These are phyloP conservation scores for Silene conica DNA, from an alignment of 148 eudicot species.

Conservation along the genomic window DNA sequence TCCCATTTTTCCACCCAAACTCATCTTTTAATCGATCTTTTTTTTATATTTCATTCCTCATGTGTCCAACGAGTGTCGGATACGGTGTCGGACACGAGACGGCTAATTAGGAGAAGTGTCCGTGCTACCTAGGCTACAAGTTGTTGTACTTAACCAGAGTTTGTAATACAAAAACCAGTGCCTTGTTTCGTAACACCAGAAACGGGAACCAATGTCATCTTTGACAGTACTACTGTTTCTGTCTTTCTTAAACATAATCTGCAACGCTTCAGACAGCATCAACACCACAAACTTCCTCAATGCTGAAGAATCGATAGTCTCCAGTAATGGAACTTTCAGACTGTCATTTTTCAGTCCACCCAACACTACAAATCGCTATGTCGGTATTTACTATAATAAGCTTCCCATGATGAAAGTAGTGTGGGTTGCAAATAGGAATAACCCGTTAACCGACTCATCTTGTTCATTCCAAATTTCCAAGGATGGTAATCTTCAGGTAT, in stretches of 20 bases:
- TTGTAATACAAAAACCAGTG: too few species aligned
- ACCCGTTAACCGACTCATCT: constrained; percentile 25
- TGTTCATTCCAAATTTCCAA: constrained; percentile 31
- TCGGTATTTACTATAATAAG: constrained; percentile 47
- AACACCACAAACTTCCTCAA: constrained; percentile 21
- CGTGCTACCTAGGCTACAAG: too few species aligned
- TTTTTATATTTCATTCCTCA: too few species aligned
- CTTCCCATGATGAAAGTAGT: constrained; percentile 25
- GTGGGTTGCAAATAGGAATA: constrained; percentile 49
- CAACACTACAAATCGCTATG: constrained; percentile 27
- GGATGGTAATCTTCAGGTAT: constrained; percentile 33
- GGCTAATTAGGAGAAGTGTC: too few species aligned
- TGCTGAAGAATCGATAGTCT: constrained; percentile 33
- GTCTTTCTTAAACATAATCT: constrained; percentile 1
- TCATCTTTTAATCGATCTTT: too few species aligned
- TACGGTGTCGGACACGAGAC: too few species aligned
- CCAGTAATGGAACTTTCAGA: constrained; percentile 29
- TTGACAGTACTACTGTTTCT: constrained; percentile 4
- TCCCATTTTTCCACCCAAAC: too few species aligned
- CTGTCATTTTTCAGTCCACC: constrained; percentile 46
- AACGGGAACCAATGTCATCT: constrained; percentile 9
- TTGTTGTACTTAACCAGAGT: too few species aligned
- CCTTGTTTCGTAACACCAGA: not conserved
- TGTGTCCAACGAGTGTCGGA: too few species aligned
- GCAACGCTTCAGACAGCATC: constrained; percentile 22